phyloP scores from a whole-genome alignment of 2,329 filamentous ascomycete genomes.

The Exophiala sp. region DNA sequence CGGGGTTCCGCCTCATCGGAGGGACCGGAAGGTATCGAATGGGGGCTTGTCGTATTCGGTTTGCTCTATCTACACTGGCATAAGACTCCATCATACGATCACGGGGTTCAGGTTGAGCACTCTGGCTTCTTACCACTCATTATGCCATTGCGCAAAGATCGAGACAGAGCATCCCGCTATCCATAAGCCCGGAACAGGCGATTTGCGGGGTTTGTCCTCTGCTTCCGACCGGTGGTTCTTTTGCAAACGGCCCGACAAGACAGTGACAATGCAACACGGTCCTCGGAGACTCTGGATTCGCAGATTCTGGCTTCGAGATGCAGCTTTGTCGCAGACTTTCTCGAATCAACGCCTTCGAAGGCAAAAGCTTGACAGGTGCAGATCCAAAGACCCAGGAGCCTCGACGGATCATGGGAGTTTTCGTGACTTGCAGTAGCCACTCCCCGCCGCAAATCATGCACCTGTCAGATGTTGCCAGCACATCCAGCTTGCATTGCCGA shows the following conservation, averaged over 20 bases:
- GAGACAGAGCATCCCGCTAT: conserved; percentile 12
- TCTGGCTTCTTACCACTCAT: conserved; percentile 13
- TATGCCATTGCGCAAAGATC: neutral
- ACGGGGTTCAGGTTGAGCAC: neutral
- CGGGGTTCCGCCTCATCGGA: conserved; percentile 3
- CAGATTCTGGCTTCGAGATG: neutral
- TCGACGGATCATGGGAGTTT: conserved; percentile 6
- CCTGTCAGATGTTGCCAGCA: conserved; percentile 24
- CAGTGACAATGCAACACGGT: neutral
- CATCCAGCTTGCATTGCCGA: conserved; percentile 20
- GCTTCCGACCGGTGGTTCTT: neutral
- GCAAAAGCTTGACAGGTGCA: conserved; percentile 12
- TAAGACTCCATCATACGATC: conserved; percentile 5
- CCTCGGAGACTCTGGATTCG: neutral
- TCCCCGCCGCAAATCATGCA: conserved; percentile 10
- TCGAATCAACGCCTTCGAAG: conserved; percentile 4
- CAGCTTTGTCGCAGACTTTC: conserved; percentile 1
- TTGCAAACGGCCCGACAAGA: neutral
- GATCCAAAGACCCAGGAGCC: conserved; percentile 10
- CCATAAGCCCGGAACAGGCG: conserved; percentile 18
- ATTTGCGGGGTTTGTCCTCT: conserved; percentile 17
- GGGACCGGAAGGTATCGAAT: neutral
- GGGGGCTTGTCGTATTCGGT: neutral
- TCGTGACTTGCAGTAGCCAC: conserved; percentile 15
- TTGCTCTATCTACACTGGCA: conserved; percentile 4